phyloP scores from a whole-genome alignment of 192 early-diverging fungal genomes.

The Rhizophlyctis rosea region DNA sequence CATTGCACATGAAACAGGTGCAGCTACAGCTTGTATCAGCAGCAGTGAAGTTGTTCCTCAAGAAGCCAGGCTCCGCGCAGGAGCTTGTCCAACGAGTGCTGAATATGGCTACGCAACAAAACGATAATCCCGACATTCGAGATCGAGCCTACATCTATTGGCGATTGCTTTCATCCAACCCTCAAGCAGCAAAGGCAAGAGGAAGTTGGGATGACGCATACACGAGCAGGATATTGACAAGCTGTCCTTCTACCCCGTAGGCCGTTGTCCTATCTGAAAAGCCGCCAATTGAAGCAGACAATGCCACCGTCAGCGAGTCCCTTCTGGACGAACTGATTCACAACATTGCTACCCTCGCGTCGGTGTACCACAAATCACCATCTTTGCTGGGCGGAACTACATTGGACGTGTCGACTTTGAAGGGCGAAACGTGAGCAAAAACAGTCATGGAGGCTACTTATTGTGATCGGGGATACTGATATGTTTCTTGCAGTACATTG shows the following conservation, averaged over 20 bases:
- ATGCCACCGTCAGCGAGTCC: constrained; percentile 58
- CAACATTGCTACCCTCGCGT: constrained; percentile 85
- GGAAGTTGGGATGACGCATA: too few relatives aligned
- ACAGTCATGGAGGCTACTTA: not conserved
- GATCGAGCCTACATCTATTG: constrained; percentile 98
- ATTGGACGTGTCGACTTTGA: constrained; percentile 7
- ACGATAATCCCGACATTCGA: constrained; percentile 92
- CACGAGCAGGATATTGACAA: too few relatives aligned
- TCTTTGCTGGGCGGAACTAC: constrained; percentile 64
- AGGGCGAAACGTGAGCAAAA: constrained; percentile 1
- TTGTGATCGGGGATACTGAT: constrained; percentile 1
- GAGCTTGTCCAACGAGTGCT: constrained; percentile 83
- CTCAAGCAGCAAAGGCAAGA: constrained; percentile 81
- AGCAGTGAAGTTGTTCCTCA: constrained; percentile 91
- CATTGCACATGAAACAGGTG: constrained; percentile 46
- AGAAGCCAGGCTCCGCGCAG: constrained; percentile 80
- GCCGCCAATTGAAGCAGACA: constrained; percentile 76
- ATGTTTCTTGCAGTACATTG: constrained; percentile 10
- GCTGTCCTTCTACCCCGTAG: too few relatives aligned
- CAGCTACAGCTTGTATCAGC: constrained; percentile 91
- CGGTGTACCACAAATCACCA: constrained; percentile 93
- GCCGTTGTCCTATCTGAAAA: constrained; percentile 86
- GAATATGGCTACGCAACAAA: constrained; percentile 82
- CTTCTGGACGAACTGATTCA: constrained; percentile 84
- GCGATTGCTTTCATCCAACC: constrained; percentile 91